Evolutionary conservation across 163 green algal species (phyloP).

Genomic region (Chlamydomonas reinhardtii): DNA sequence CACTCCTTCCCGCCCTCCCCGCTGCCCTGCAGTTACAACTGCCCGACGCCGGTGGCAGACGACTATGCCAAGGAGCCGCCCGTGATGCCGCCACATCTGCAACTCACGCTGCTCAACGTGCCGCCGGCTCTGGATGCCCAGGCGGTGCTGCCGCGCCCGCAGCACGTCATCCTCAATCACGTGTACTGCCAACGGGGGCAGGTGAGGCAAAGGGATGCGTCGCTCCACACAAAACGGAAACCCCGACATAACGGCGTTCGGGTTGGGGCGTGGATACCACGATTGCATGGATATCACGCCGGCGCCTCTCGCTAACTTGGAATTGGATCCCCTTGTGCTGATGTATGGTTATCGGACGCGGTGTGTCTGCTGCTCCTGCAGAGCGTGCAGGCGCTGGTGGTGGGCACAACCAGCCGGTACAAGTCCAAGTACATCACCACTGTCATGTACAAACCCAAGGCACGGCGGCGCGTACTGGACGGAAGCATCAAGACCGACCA

Average conservation of each 20-base stretch:
- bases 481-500: background rate
- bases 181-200: slow-evolving; percentile 88
- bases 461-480: slow-evolving; percentile 36
- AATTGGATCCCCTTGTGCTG: no score
- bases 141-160: slow-evolving; percentile 90
- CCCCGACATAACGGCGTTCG: background rate
- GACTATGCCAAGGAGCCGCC: slow-evolving; percentile 99
- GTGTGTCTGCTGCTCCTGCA: slow-evolving; percentile 5
- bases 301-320: no score
- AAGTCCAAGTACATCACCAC: slow-evolving; percentile 93
- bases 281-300: no score
- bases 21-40: slow-evolving; percentile 79
- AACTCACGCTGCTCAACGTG: slow-evolving; percentile 98
- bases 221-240: no score
- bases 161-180: slow-evolving; percentile 99
- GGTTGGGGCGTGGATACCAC: no score
- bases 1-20: background rate
- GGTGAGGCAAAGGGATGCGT: slow-evolving; percentile 41
- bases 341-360: no score
- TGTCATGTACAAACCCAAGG: slow-evolving; percentile 64
- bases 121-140: slow-evolving; percentile 80
- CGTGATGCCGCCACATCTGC: slow-evolving; percentile 92
- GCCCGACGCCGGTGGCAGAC: slow-evolving; percentile 74
- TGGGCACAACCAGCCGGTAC: slow-evolving; percentile 89
- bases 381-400: slow-evolving; percentile 81